phyloP scores from a whole-genome alignment of 2,329 filamentous ascomycete species.

The Aureobasidium mangrovei region DNA sequence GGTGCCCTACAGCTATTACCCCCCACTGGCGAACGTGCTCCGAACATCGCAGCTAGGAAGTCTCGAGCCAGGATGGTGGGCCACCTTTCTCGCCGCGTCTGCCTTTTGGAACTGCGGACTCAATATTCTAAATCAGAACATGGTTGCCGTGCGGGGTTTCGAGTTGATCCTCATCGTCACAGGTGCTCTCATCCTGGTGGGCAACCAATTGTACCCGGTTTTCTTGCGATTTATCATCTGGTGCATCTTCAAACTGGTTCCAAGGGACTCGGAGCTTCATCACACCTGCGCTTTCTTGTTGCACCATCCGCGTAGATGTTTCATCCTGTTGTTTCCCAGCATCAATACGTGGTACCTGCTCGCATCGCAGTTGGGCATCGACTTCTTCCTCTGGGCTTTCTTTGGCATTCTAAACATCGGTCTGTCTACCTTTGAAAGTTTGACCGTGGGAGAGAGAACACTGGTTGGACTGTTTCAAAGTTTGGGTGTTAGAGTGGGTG shows the following conservation, averaged over 20 bases:
- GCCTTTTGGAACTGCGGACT: slow-evolving; percentile 31
- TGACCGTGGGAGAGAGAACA: slow-evolving; percentile 46
- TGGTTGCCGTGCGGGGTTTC: slow-evolving; percentile 34
- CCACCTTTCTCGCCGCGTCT: slow-evolving; percentile 25
- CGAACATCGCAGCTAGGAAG: slow-evolving; percentile 19
- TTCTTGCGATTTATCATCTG: slow-evolving; percentile 54
- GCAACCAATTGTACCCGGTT: slow-evolving; percentile 58
- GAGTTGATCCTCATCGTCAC: slow-evolving; percentile 38
- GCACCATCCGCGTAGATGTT: slow-evolving; percentile 44
- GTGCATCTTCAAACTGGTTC: slow-evolving; percentile 32
- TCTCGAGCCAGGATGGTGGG: slow-evolving; percentile 25
- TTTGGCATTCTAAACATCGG: slow-evolving; percentile 59
- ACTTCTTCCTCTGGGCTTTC: slow-evolving; percentile 54
- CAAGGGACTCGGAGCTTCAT: slow-evolving; percentile 16
- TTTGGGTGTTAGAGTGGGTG: slow-evolving; percentile 51
- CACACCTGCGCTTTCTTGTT: slow-evolving; percentile 30
- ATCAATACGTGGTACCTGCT: slow-evolving; percentile 59
- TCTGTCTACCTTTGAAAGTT: slow-evolving; percentile 45
- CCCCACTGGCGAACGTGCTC: slow-evolving; percentile 2
- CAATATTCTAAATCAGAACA: slow-evolving; percentile 22
- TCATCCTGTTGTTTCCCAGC: slow-evolving; percentile 56
- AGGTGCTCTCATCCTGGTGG: slow-evolving; percentile 52
- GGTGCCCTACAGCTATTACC: slow-evolving; percentile 18
- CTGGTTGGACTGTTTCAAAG: slow-evolving; percentile 60
- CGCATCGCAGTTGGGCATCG: slow-evolving; percentile 51